Conservation (phyloP, 257 asterid species). For the Fraxinus excelsior region DNA sequence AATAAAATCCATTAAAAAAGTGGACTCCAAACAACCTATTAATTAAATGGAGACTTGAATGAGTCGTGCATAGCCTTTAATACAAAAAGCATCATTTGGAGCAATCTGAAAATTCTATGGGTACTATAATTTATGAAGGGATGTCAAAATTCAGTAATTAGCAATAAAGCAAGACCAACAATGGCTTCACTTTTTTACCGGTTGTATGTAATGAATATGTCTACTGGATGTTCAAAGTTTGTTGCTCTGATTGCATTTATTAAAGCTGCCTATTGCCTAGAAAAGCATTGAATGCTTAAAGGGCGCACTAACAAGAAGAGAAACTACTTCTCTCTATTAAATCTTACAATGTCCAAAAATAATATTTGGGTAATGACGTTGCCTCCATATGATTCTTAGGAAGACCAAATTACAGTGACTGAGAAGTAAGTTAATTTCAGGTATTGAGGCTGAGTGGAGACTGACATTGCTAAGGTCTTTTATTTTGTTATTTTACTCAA, state of each 20-base stretch:
- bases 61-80: not conserved
- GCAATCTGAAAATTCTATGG: not conserved
- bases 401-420: not conserved
- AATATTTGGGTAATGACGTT: not conserved
- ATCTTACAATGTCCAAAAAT: not conserved
- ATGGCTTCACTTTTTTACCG: not conserved
- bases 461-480: not conserved
- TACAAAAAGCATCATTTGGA: not conserved
- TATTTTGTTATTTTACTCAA: not conserved
- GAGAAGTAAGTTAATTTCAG: not conserved
- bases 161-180: not conserved
- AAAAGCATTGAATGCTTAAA: not conserved
- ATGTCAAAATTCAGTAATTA: not conserved
- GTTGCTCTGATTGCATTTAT: not conserved
- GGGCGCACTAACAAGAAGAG: not conserved
- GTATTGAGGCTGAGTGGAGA: not conserved
- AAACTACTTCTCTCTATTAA: not conserved
- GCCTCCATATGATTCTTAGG: not conserved
- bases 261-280: not conserved
- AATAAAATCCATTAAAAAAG: not conserved
- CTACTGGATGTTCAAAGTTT: not conserved
- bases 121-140: not conserved
- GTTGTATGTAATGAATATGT: not conserved
- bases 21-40: not conserved
- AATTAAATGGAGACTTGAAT: not conserved